Conservation (phyloP, 1,284 basidiomycete species). For the Violaceomyces palustris region DNA sequence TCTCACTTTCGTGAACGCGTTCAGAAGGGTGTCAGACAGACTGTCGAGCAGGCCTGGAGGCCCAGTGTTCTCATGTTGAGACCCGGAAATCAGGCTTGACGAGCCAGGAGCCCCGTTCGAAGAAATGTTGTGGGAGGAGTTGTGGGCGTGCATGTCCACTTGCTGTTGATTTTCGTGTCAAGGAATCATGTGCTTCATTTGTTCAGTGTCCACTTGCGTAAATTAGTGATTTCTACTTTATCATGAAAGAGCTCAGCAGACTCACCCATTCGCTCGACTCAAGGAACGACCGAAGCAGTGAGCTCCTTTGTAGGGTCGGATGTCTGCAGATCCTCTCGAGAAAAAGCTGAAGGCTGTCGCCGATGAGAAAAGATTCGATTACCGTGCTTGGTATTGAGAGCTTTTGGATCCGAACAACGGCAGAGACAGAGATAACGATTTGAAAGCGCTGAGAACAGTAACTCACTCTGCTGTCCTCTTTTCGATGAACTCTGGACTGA, state of each 20-base stretch:
- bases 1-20: slow-evolving; percentile 86
- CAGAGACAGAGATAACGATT: background rate
- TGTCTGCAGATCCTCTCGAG: slow-evolving; percentile 83
- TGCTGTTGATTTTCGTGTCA: slow-evolving; percentile 10
- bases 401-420: background rate
- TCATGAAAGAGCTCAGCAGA: no score
- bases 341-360: slow-evolving; percentile 80
- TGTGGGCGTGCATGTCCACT: slow-evolving; percentile 51
- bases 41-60: slow-evolving; percentile 61
- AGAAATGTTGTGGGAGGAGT: slow-evolving; percentile 15
- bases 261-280: slow-evolving; percentile 96
- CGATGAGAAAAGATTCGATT: no score
- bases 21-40: slow-evolving; percentile 88
- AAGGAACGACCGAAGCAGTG: slow-evolving; percentile 82
- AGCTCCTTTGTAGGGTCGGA: slow-evolving; percentile 87
- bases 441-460: no score
- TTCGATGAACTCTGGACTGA: slow-evolving; percentile 94
- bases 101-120: slow-evolving; percentile 5
- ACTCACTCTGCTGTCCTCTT: slow-evolving; percentile 79
- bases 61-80: slow-evolving; percentile 15
- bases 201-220: no score
- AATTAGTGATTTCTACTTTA: no score
- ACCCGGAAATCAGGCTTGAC: slow-evolving; percentile 7
- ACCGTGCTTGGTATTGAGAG: no score
- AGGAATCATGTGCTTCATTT: no score